Evolutionary conservation across 1,284 basidiomycete species (phyloP), one percentile per base, ranked within the genome.

Genomic region (Ustilago loliicola): DNA sequence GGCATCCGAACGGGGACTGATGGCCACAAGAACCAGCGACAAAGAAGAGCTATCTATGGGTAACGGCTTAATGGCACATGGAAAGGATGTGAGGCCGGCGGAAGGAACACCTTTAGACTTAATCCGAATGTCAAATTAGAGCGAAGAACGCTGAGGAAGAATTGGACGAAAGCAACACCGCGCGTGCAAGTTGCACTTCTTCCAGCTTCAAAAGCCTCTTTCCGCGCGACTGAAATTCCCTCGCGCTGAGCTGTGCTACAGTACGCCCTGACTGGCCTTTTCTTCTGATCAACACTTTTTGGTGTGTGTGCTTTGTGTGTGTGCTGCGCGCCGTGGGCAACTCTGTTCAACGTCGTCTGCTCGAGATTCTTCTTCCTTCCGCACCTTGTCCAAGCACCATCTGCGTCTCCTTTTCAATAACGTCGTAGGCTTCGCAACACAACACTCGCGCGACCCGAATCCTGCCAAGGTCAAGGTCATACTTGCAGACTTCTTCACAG

Each of bases 231-330:
- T 47, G 6, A 23, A 47, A 58, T 55, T 21, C 10, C 17, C 21
- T 25, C 36, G 29, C 32, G 52, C 52, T 32, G 21, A 38, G 52
- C 32, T 34, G n/a, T 53, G 29, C n/a, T 15, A 13, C n/a, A n/a
- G n/a, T n/a, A n/a, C n/a, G n/a, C n/a, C n/a, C n/a, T n/a, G n/a
- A 23, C n/a, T 36, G n/a, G 17, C 34, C 54, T 50, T 47, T 66
- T 66, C 64, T 66, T 66, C 64, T 56, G 58, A 66, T 25, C 64
- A 60, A 61, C 64, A 66, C 64, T 66, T 56, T 66, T 61, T 60
- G 52, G 52, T 38, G 48, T 47, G 45, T 8, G 6, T 50, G 15
- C n/a, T 27, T 9, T 50, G 48, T 50, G 42, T 45, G 42, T 21
- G n/a, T 45, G 21, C 21, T 10, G 13, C 42, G 42, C 42, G n/a